These are phyloP conservation scores for Gleditsia sinensis DNA, from an alignment of 306 rosid species.

Conservation along the genomic window DNA sequence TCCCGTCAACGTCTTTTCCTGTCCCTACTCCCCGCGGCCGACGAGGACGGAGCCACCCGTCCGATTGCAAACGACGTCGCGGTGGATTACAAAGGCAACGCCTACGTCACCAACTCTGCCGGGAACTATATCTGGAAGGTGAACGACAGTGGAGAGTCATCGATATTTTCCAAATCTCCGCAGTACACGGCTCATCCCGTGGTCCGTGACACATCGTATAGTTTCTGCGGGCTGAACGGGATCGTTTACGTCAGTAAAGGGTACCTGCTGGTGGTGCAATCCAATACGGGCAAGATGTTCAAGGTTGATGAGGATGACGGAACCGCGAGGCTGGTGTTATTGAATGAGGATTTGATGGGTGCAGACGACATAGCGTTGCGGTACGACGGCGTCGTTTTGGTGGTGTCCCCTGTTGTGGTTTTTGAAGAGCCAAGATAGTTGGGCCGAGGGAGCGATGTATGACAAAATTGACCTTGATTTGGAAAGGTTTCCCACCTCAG, in stretches of 20 bases:
- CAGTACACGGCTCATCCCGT: constrained; percentile 49
- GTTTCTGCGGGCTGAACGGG: constrained; percentile 70
- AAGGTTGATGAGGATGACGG: constrained; percentile 73
- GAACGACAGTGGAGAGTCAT: constrained; percentile 52
- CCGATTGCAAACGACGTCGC: constrained; percentile 73
- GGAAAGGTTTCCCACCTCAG: constrained; percentile 64
- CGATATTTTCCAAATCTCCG: constrained; percentile 62
- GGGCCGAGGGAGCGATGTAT: constrained; percentile 59
- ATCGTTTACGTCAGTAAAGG: constrained; percentile 72
- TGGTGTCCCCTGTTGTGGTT: constrained; percentile 64
- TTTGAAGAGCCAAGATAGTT: constrained; percentile 66
- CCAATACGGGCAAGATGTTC: constrained; percentile 80
- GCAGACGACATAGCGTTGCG: constrained; percentile 68
- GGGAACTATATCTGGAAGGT: constrained; percentile 84
- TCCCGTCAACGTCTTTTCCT: constrained; percentile 64
- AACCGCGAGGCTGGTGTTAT: constrained; percentile 48
- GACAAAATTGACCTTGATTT: constrained; percentile 66
- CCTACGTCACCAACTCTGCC: constrained; percentile 73
- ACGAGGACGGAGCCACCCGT: background rate
- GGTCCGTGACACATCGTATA: constrained; percentile 33
- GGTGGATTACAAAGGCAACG: constrained; percentile 69
- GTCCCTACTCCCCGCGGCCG: constrained; percentile 44
- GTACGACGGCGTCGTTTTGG: constrained; percentile 73
- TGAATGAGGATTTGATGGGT: constrained; percentile 47
- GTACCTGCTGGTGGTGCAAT: constrained; percentile 71